A percentile compares a stretch with the other conserved stretches of the same genome.
phyloP scores from a whole-genome alignment of 2,329 filamentous ascomycete species.

The Teratosphaeria viscida region DNA sequence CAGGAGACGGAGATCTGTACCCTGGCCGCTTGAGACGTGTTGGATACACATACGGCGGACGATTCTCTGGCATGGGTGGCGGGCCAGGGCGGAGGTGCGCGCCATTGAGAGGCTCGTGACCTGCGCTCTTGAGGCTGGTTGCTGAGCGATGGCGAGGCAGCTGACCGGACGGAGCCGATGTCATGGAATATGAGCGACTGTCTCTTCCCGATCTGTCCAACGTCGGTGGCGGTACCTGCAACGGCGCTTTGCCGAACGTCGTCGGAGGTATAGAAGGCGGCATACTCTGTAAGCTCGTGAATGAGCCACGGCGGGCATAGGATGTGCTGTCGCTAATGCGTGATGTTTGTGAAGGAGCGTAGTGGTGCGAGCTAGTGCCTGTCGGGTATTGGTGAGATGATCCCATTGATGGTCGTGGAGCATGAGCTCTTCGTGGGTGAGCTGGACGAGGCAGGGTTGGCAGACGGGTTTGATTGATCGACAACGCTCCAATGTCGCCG shows the following conservation, averaged over 20 bases:
- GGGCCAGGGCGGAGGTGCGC: slow-evolving; percentile 22
- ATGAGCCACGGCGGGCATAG: slow-evolving; percentile 29
- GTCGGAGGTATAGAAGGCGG: slow-evolving; percentile 29
- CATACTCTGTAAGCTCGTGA: slow-evolving; percentile 32
- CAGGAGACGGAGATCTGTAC: slow-evolving; percentile 34
- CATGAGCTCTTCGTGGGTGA: slow-evolving; percentile 25
- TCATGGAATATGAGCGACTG: slow-evolving; percentile 35
- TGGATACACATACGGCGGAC: slow-evolving; percentile 33
- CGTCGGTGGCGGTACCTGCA: slow-evolving; percentile 12
- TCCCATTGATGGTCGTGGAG: slow-evolving; percentile 29
- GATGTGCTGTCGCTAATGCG: slow-evolving; percentile 20
- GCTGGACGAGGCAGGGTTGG: slow-evolving; percentile 27
- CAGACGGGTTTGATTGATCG: slow-evolving; percentile 28
- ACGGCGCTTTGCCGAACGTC: slow-evolving; percentile 10
- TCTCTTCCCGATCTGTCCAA: slow-evolving; percentile 21
- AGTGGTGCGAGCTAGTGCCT: slow-evolving; percentile 20
- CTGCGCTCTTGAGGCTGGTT: slow-evolving; percentile 35
- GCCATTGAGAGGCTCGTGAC: slow-evolving; percentile 21
- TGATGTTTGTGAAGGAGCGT: slow-evolving; percentile 31
- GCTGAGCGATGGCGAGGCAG: slow-evolving; percentile 34
- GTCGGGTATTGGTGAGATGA: slow-evolving; percentile 20
- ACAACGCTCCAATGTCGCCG: slow-evolving; percentile 34
- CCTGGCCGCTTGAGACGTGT: slow-evolving; percentile 32
- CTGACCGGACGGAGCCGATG: slow-evolving; percentile 24
- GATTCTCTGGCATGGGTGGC: slow-evolving; percentile 24